Evolutionary conservation across 2,329 filamentous ascomycete genomes (phyloP), one percentile per base, ranked within the genome.

Genomic region (Diaporthe ilicicola): DNA sequence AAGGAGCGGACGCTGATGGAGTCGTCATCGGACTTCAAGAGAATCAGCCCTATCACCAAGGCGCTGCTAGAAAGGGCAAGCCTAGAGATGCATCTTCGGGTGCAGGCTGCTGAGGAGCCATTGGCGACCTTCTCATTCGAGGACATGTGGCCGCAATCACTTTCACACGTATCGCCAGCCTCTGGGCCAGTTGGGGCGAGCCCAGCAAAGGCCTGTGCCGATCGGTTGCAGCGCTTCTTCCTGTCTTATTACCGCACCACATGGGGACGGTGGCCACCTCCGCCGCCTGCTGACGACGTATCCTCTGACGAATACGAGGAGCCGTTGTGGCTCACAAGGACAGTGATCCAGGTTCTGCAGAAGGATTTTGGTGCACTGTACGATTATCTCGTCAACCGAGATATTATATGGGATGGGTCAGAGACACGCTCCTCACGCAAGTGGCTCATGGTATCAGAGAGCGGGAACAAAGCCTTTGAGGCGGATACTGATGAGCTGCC

Each of bases 321-420:
- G 39, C 84, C 87, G 12, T 83, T 84, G 48, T 93, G 91, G 91
- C 82, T 93, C 15, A 91, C 87, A 5, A 84, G 91, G 50, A 85
- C 84, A 3, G 78, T 92, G 22, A 85, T 85, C 1, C 84, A 86
- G 56, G 83, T 82, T 3, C 78, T 93, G n/a, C 89, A 92, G 74
- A 83, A 82, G 39, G 91, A 93, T 74, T 93, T 93, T 75, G 89
- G 89, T 2, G 88, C 89, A 0, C 81, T 93, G 1, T 93, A 93
- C 75, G 91, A 93, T 75, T 92, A 92, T 73, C 82, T 93, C 1
- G 91, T 93, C 19, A 88, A 93, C 77, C 86, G 90, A 6, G 88
- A 92, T 56, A 86, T 92, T 5, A 78, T 87, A 0, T 93, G 91
- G 90, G 90, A 91, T 69, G 86, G 86, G 24, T 87, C 86, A 0